These are phyloP conservation scores for bread wheat (Triticum aestivum) DNA, from an alignment of 176 grass and related monocot species.

Conservation along the genomic window IWGSC_CS_RefSeq_v2.1 NC_057804.1:562081867-562082366, in stretches of 20 bases:
- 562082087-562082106: constrained; percentile 61
- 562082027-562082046: constrained; percentile 52
- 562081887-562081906: too few relatives aligned
- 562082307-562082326: background rate
- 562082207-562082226: background rate
- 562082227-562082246: background rate
- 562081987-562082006: constrained; percentile 53
- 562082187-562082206: background rate
- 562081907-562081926: constrained; percentile 18
- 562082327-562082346: background rate
- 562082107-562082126: constrained; percentile 45
- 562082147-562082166: too few relatives aligned
- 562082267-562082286: background rate
- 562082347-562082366: background rate
- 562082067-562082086: constrained; percentile 52
- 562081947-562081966: constrained; percentile 75
- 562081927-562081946: constrained; percentile 59
- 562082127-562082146: background rate
- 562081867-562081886: too few relatives aligned
- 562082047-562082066: constrained; percentile 42
- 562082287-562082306: background rate
- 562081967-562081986: constrained; percentile 62
- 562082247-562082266: background rate
- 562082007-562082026: constrained; percentile 64
- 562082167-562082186: background rate